Percentiles rank a stretch among this genome's conserved stretches.
Evolutionary conservation across 2,329 filamentous ascomycete genomes (phyloP).

Genomic region (Chalara sp.): DNA sequence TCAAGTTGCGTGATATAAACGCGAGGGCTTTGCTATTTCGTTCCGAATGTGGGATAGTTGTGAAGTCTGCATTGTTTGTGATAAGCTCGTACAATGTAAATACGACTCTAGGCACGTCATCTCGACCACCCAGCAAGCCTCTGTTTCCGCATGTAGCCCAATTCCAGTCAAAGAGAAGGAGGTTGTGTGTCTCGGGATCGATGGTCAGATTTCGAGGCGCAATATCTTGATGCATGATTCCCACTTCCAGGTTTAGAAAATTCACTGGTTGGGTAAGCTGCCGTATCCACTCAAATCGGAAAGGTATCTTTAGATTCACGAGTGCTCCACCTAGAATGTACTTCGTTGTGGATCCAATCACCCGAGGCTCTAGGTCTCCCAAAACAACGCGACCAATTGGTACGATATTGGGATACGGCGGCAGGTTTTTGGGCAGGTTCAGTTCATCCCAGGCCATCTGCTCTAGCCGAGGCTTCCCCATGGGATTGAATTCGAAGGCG

Average conservation of each 20-base stretch:
- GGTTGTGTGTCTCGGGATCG: constrained; percentile 25
- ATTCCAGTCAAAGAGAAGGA: constrained; percentile 1
- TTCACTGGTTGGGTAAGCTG: constrained; percentile 33
- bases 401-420: constrained; percentile 31
- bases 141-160: constrained; percentile 5
- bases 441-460: background rate
- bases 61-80: constrained; percentile 9
- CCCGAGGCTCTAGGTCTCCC: constrained; percentile 26
- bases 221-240: constrained; percentile 34
- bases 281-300: constrained; percentile 30
- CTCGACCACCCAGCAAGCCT: constrained; percentile 5
- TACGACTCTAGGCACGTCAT: constrained; percentile 23
- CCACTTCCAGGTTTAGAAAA: constrained; percentile 30
- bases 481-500: background rate
- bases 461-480: background rate
- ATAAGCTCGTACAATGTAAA: constrained; percentile 16
- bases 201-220: constrained; percentile 32
- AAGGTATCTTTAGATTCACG: constrained; percentile 8
- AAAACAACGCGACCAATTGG: constrained; percentile 30
- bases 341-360: constrained; percentile 32
- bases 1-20: too few species aligned
- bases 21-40: background rate
- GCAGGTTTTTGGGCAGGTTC: constrained; percentile 23
- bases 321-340: constrained; percentile 31
- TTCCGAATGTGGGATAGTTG: constrained; percentile 3